Evolutionary conservation across 1,139 yeast genomes (phyloP).

Genomic region (Sugiyamaella neomexicana): DNA sequence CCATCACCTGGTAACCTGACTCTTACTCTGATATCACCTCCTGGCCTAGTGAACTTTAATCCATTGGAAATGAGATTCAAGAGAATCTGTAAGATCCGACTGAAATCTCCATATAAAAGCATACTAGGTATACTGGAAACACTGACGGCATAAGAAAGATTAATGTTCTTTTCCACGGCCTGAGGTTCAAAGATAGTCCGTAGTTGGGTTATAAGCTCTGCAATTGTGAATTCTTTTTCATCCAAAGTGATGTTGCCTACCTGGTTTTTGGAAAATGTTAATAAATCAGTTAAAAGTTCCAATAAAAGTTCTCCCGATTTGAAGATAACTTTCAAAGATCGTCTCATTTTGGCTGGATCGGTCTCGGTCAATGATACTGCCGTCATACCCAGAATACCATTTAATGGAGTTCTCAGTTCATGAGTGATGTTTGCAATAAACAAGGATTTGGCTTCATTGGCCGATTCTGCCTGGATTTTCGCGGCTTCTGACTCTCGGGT

Average conservation of each 20-base stretch:
- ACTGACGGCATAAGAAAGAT: slow-evolving; percentile 39
- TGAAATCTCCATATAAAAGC: slow-evolving; percentile 79
- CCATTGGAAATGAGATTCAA: slow-evolving; percentile 88
- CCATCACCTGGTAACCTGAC: slow-evolving; percentile 10
- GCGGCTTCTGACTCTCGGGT: slow-evolving; percentile 89
- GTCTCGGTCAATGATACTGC: slow-evolving; percentile 87
- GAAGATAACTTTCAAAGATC: slow-evolving; percentile 71
- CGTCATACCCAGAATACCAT: slow-evolving; percentile 95
- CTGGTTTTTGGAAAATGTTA: slow-evolving; percentile 90
- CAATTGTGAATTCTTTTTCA: slow-evolving; percentile 67
- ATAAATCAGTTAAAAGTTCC: slow-evolving; percentile 82
- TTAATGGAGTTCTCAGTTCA: slow-evolving; percentile 90
- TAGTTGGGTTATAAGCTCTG: slow-evolving; percentile 73
- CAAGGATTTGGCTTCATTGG: slow-evolving; percentile 91
- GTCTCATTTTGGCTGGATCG: slow-evolving; percentile 64
- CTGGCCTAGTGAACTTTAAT: slow-evolving; percentile 81
- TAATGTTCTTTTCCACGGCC: slow-evolving; percentile 32
- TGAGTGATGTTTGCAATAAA: slow-evolving; percentile 96
- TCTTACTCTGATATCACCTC: slow-evolving; percentile 70
- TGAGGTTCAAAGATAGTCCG: slow-evolving; percentile 63
- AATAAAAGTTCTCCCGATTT: slow-evolving; percentile 83
- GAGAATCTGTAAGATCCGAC: slow-evolving; percentile 80
- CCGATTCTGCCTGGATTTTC: slow-evolving; percentile 85
- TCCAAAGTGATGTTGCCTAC: slow-evolving; percentile 81
- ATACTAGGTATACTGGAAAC: slow-evolving; percentile 39